Evolutionary conservation across 2,329 filamentous ascomycete genomes (phyloP).

Genomic region (Cladophialophora bantiana): DNA sequence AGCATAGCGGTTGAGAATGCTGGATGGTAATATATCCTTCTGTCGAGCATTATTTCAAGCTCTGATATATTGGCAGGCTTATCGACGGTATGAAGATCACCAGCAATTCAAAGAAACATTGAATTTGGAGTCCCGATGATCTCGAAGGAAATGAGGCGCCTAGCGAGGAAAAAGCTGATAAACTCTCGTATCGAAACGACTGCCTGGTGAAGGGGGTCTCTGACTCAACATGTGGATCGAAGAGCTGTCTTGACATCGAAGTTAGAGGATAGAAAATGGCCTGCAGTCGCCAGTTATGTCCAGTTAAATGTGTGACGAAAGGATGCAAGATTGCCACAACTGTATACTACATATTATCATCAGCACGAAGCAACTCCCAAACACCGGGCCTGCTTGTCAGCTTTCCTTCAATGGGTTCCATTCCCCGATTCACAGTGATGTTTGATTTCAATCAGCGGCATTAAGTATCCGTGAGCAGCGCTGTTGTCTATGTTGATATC

Average conservation of each 20-base stretch:
- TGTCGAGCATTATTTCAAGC: neutral
- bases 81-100: constrained; percentile 20
- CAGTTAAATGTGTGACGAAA: neutral
- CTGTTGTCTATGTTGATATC: neutral
- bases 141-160: neutral
- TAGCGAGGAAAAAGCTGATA: neutral
- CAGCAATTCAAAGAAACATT: constrained; percentile 13
- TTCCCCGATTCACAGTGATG: neutral
- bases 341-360: constrained; percentile 13
- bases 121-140: neutral
- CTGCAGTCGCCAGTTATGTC: neutral
- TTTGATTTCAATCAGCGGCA: neutral
- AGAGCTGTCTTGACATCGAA: neutral
- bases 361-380: constrained; percentile 20
- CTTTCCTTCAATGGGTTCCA: neutral
- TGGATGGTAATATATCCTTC: constrained; percentile 12
- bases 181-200: neutral
- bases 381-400: constrained; percentile 17
- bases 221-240: neutral
- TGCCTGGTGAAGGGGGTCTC: neutral
- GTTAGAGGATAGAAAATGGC: neutral
- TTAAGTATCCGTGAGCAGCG: neutral
- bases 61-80: constrained; percentile 14
- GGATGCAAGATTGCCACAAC: neutral
- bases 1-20: constrained; percentile 23